Evolutionary conservation across 2,329 filamentous ascomycete genomes (phyloP).

Genomic region (Thyridium curvatum): DNA sequence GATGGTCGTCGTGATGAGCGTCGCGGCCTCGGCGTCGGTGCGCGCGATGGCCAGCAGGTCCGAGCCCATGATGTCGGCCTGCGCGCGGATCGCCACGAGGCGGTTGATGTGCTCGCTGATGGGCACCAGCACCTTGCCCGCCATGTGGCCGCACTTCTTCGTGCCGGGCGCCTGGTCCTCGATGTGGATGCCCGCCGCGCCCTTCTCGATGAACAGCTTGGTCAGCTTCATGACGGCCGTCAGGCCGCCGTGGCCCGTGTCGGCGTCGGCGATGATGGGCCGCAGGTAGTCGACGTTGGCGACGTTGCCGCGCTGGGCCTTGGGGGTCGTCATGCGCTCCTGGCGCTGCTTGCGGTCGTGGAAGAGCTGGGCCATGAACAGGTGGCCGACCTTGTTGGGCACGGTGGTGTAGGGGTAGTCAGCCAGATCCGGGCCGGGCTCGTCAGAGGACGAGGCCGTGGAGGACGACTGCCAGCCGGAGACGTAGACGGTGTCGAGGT

Average conservation of each 20-base stretch:
- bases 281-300: slow-evolving; percentile 88
- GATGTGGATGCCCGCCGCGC: slow-evolving; percentile 95
- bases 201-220: slow-evolving; percentile 94
- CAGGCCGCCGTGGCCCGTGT: slow-evolving; percentile 93
- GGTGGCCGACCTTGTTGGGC: slow-evolving; percentile 94
- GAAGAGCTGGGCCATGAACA: slow-evolving; percentile 98
- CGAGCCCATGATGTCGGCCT: slow-evolving; percentile 96
- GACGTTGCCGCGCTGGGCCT: slow-evolving; percentile 63
- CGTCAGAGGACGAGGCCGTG: slow-evolving; percentile 88
- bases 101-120: slow-evolving; percentile 98
- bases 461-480: slow-evolving; percentile 99
- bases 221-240: slow-evolving; percentile 99
- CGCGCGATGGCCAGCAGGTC: slow-evolving; percentile 88
- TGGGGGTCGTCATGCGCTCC: slow-evolving; percentile 75
- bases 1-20: slow-evolving; percentile 93
- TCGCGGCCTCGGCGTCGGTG: slow-evolving; percentile 96
- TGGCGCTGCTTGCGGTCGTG: slow-evolving; percentile 98
- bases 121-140: slow-evolving; percentile 93
- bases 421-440: slow-evolving; percentile 94
- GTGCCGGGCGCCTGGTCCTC: slow-evolving; percentile 97
- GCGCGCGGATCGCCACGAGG: slow-evolving; percentile 89
- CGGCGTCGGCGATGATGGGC: slow-evolving; percentile 92
- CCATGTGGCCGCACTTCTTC: slow-evolving; percentile 99
- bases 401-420: slow-evolving; percentile 98
- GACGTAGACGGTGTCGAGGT: slow-evolving; percentile 96